Base-by-base conservation (phyloP, 176 grass and related monocot genomes). In the Oryza meridionalis region DNA sequence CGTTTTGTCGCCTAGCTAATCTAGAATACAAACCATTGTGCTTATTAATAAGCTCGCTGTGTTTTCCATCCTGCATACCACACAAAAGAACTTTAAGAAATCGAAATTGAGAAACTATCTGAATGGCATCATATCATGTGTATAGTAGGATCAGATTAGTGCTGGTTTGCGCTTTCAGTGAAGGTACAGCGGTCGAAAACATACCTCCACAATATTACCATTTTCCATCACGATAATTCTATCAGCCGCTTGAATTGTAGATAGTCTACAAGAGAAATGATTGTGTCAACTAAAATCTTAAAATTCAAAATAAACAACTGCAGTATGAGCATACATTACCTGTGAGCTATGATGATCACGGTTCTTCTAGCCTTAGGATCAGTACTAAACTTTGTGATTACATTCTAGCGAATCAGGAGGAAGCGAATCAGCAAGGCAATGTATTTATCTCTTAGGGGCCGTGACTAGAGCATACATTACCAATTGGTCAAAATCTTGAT, bases 341-440 rank as follows among this genome's bases (percentile, higher is more conserved):
- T 99, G 88, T 99, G 93, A 69, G 96, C 93, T 88, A 99, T 99
- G 81, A 99, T 87, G 51, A 99, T 75, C 78, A 99, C 91, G 12
- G 93, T 96, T 87, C 96, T 94, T 85, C 81, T 71, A 38, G 83
- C 37, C 43, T 79, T 92, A 15, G 87, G 83, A 37, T 90, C 84
- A 40, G 80, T 82, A 24, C 94, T 82, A 55, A 84, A 83, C 75
- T 91, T 72, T 27, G 91, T 94, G 80, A 99, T 90, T 38, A 94
- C 91, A 44, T 90, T 81, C 93, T 99, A 81, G 11, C 66, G 13
- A 42, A 40, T 84, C 35, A 87, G 45, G 61, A 13, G 55, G 67
- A 63, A 40, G 61, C 42, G 70, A 64, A 45, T 85, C 21, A 78
- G 44, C 63, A 62, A 84, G 13, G 47, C 19, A 88, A 62, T 22